Evolutionary conservation across 2,329 filamentous ascomycete genomes (phyloP).

Genomic region (Delphinella strobiligena): DNA sequence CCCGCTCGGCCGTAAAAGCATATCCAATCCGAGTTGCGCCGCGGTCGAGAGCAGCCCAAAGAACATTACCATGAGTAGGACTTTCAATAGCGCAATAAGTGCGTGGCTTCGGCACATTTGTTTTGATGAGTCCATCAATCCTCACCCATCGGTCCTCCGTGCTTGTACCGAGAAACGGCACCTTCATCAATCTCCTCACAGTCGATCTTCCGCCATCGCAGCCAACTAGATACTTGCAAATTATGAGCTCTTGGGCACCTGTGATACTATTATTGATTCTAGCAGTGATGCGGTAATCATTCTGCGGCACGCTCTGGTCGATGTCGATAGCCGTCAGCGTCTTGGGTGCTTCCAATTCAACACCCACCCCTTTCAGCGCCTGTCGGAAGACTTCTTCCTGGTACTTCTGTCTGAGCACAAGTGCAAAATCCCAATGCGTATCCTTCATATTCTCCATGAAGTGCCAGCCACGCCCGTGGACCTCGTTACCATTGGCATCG

Average conservation of each 20-base stretch:
- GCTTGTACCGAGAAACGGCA: constrained; percentile 38
- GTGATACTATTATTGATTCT: background rate
- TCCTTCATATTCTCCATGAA: constrained; percentile 10
- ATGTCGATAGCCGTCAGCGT: constrained; percentile 28
- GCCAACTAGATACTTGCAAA: constrained; percentile 35
- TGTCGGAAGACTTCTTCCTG: constrained; percentile 41
- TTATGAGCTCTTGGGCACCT: background rate
- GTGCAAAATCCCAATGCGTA: constrained; percentile 37
- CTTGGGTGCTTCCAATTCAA: constrained; percentile 23
- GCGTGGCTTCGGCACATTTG: constrained; percentile 36
- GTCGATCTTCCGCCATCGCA: constrained; percentile 40
- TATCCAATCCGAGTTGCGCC: constrained; percentile 43
- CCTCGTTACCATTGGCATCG: constrained; percentile 19
- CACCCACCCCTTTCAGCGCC: constrained; percentile 25
- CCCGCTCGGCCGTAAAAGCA: constrained; percentile 32
- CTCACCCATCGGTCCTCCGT: constrained; percentile 43
- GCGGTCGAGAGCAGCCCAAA: constrained; percentile 43
- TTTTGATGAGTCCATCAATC: constrained; percentile 39
- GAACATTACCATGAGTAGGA: constrained; percentile 41
- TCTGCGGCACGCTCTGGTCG: constrained; percentile 20
- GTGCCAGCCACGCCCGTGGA: constrained; percentile 12
- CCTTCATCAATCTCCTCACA: constrained; percentile 33
- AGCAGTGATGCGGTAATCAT: constrained; percentile 18
- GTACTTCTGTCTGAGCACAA: constrained; percentile 45
- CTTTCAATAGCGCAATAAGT: constrained; percentile 40